Percentiles rank a stretch among this genome's conserved stretches.
phyloP scores from a whole-genome alignment of 129 eudicot species.

The Centrapalus pauciflorus region DNA sequence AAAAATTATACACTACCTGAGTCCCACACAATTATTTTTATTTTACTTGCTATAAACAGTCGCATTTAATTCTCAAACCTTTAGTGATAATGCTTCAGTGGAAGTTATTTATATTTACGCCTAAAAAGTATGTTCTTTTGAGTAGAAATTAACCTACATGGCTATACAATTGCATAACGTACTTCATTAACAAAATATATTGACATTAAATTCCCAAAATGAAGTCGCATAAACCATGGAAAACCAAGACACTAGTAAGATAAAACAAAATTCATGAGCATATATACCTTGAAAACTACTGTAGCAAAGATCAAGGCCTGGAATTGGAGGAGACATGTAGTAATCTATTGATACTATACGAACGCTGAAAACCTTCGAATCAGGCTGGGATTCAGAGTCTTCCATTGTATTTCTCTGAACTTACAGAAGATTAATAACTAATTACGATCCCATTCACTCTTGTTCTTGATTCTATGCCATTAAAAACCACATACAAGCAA shows the following conservation, averaged over 20 bases:
- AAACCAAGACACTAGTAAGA: background rate
- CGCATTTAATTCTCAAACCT: background rate
- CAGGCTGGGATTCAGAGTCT: conserved; percentile 40
- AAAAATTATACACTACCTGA: background rate
- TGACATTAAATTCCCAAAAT: background rate
- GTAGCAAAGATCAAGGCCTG: conserved; percentile 61
- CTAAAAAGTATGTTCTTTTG: background rate
- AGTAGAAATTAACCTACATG: background rate
- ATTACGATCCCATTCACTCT: background rate
- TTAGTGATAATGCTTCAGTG: background rate
- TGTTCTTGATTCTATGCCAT: background rate
- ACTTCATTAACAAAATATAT: conserved; percentile 6
- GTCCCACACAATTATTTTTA: background rate
- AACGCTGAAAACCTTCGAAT: conserved; percentile 53
- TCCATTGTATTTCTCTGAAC: conserved; percentile 32
- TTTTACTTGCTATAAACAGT: background rate
- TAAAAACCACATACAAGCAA: background rate
- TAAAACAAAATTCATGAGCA: background rate
- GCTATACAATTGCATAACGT: background rate
- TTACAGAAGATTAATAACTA: background rate
- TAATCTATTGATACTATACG: conserved; percentile 91
- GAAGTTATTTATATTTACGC: background rate
- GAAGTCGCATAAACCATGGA: background rate
- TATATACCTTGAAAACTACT: conserved; percentile 73
- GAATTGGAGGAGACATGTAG: conserved; percentile 82